phyloP scores from a whole-genome alignment of 805 yeast genomes.

The Monosporozyma unispora region DNA sequence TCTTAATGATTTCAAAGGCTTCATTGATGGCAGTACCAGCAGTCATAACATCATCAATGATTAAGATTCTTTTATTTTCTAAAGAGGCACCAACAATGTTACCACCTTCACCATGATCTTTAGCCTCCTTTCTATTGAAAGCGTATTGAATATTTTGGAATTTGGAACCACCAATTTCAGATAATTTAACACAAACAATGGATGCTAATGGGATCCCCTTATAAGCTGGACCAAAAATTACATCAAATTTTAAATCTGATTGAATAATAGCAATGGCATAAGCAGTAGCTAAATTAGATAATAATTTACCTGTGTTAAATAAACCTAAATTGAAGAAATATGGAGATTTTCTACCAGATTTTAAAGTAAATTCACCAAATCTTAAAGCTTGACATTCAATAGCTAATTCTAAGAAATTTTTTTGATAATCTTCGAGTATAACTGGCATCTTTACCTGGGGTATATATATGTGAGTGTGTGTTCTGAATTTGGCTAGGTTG shows the following conservation, averaged over 20 bases:
- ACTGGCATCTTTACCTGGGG: constrained; percentile 1
- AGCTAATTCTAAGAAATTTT: constrained; percentile 71
- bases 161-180: constrained; percentile 78
- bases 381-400: constrained; percentile 72
- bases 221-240: constrained; percentile 94
- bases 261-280: constrained; percentile 83
- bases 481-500: too few species aligned
- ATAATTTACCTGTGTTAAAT: constrained; percentile 69
- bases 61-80: constrained; percentile 62
- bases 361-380: constrained; percentile 83
- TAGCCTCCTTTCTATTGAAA: constrained; percentile 94
- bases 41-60: constrained; percentile 95
- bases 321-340: constrained; percentile 93
- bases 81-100: constrained; percentile 78
- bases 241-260: constrained; percentile 76
- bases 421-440: constrained; percentile 40
- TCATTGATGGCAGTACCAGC: constrained; percentile 98
- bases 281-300: constrained; percentile 75
- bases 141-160: constrained; percentile 72
- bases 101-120: constrained; percentile 98
- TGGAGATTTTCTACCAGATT: constrained; percentile 91
- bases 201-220: constrained; percentile 96
- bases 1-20: constrained; percentile 69
- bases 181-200: constrained; percentile 81
- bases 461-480: background rate